Base-by-base conservation (phyloP, 2,329 filamentous ascomycete species). In the Cryphonectria radicalis region DNA sequence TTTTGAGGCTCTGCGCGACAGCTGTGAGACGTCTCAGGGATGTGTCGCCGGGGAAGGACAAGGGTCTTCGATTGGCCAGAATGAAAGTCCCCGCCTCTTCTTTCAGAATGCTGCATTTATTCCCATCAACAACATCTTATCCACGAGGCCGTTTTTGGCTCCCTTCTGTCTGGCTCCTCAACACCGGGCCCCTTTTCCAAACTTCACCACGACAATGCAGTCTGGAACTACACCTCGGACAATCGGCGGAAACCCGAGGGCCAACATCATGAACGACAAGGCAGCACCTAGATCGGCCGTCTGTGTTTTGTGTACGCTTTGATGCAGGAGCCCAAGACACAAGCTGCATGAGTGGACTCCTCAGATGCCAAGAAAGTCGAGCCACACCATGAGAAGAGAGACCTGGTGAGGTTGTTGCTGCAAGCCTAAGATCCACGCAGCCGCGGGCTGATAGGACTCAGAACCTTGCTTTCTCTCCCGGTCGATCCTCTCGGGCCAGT, bases 11-110 rank as follows among this genome's bases (percentile, higher is more conserved):
- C 71, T 73, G 71, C 68, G 71, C 68, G 62, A 70, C 71, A 28
- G 64, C 69, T 69, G 63, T 72, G 71, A 73, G 71, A 73, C 71
- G 69, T 73, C 69, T 73, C 68, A 70, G 62, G 68, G 68, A 63
- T 72, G 66, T 62, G 55, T 42, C 35, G 42, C 66, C 59, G 69
- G 71, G 59, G 71, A 37, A 22, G 25, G 19, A 40, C 65, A 65
- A 60, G 69, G 71, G 62, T 32, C 11, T 11, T 25, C 11, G 32
- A 71, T 71, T 73, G 67, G 71, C 50, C 55, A 59, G 25, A 8
- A 25, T 46, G 55, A 22, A 40, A 63, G 46, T 28, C 64, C 25
- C n/a, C 42, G 50, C 5, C 37, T 40, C 42, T 32, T 42, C 17
- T 14, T 28, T 14, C 7, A 4, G 62, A 5, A 8, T 37, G 7